Evolutionary conservation across 257 asterid species (phyloP), one percentile per base, ranked within the genome.

Genomic region (Ophiorrhiza pumila): DNA sequence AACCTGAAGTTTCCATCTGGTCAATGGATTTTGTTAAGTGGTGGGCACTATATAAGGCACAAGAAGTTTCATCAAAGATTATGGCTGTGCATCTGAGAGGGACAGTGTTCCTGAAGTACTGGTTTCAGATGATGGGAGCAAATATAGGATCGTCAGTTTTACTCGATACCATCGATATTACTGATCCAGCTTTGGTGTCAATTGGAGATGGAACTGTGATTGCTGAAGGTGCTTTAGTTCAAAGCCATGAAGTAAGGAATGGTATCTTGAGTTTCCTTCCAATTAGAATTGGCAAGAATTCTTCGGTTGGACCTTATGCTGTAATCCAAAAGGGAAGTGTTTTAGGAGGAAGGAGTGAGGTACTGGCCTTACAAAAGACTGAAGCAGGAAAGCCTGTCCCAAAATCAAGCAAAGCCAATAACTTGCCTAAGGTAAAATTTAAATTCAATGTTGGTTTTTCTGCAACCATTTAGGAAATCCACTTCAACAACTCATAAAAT

Each of bases 21-120:
- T 87, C 97, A 17, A 13, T 76, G 22, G 91, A 84, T 69, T 91
- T 79, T 55, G 78, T 87, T 58, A 91, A 87, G 75, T 91, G 97
- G 97, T 91, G 95, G 97, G 83, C 96, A 2, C 81, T 89, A 7
- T 89, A 85, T 65, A 91, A 91, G 79, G 93, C 90, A 42, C 96
- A 88, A 62, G 96, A 90, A 74, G 74, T 82, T 65, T 84, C 93
- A 43, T 85, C 92, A 12, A 88, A 85, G 77, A 90, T 84, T 25
- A 69, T 87, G 63, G 95, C 91, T 10, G 88, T 88, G 71, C 95
- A 90, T 77, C 78, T 87, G 82, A 85, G 90, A 77, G 95, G 93
- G 77, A 87, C 96, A n/a, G 82, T 87, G 35, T 76, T 85, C 37
- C 80, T 90, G 43, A 88, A 85, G 69, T 85, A 84, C 84, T 87